phyloP scores from a whole-genome alignment of 2,329 filamentous ascomycete genomes.

The Chaetomium globosum region DNA sequence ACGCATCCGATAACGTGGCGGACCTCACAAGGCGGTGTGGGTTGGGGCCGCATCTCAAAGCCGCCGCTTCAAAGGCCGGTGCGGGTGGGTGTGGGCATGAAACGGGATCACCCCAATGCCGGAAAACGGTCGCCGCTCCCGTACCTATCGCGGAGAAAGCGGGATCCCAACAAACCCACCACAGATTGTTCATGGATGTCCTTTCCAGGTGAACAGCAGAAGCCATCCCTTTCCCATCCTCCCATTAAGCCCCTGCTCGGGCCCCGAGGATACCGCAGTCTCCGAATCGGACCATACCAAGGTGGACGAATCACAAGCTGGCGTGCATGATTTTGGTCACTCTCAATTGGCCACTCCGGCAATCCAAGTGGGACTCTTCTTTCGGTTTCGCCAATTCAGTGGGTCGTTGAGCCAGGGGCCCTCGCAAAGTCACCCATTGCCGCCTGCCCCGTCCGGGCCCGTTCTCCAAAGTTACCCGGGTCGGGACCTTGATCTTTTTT shows the following conservation, averaged over 20 bases:
- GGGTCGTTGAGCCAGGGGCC: constrained; percentile 26
- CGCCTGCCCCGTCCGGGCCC: constrained; percentile 27
- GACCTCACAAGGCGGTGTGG: constrained; percentile 2
- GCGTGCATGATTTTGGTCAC: constrained; percentile 23
- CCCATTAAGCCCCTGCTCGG: constrained; percentile 2
- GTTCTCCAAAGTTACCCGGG: constrained; percentile 24
- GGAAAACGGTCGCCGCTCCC: constrained; percentile 27
- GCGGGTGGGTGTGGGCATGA: background rate
- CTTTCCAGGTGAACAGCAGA: background rate
- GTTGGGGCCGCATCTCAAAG: background rate
- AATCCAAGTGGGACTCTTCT: constrained; percentile 21
- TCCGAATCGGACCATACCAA: constrained; percentile 30
- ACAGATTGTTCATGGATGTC: background rate
- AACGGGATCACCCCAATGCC: constrained; percentile 7
- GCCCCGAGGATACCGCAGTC: constrained; percentile 17
- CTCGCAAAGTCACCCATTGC: constrained; percentile 19
- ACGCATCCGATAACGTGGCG: background rate
- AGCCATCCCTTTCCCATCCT: background rate
- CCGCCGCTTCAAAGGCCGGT: background rate
- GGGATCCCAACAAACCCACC: constrained; percentile 7
- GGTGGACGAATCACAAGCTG: constrained; percentile 30
- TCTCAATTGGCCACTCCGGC: constrained; percentile 30
- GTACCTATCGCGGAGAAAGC: constrained; percentile 8
- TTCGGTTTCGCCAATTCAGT: constrained; percentile 21
- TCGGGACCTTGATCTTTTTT: constrained; percentile 27